A percentile compares a stretch with the other conserved stretches of the same genome.
Evolutionary conservation across 305 asterid genomes (phyloP).

Genomic region (Salvia sclarea): DNA sequence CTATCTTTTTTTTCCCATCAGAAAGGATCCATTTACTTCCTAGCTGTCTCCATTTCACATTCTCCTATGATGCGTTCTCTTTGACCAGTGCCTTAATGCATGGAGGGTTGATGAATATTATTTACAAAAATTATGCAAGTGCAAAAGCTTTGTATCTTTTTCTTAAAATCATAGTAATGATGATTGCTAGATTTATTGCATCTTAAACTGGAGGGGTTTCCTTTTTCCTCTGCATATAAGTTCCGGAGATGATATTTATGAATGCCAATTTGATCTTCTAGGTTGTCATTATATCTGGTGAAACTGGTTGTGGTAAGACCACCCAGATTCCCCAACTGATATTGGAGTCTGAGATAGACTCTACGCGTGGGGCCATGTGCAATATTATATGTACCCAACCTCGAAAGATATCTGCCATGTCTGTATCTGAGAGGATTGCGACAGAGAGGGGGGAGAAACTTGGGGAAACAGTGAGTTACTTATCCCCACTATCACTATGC

Average conservation of each 20-base stretch:
- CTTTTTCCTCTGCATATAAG: slow-evolving; percentile 4
- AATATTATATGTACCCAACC: slow-evolving; percentile 93
- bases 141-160: not conserved
- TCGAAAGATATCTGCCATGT: slow-evolving; percentile 86
- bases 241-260: slow-evolving; percentile 23
- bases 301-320: slow-evolving; percentile 99
- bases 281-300: slow-evolving; percentile 94
- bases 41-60: slow-evolving; percentile 3
- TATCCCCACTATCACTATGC: slow-evolving; percentile 14
- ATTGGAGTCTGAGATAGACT: slow-evolving; percentile 79
- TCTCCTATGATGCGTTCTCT: not conserved
- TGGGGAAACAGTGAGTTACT: slow-evolving; percentile 86
- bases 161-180: not conserved
- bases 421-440: slow-evolving; percentile 95
- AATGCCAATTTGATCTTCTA: slow-evolving; percentile 35
- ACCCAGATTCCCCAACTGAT: slow-evolving; percentile 94
- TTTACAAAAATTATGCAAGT: not conserved
- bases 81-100: not conserved
- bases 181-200: slow-evolving; percentile 10
- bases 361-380: slow-evolving; percentile 71
- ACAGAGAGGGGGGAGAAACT: slow-evolving; percentile 89
- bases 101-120: slow-evolving; percentile 15
- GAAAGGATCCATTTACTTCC: slow-evolving; percentile 17
- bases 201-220: not conserved
- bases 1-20: slow-evolving; percentile 24